Evolutionary conservation across 1,139 yeast species (phyloP), one percentile per base, ranked within the genome.

Genomic region (Pichia inconspicua): DNA sequence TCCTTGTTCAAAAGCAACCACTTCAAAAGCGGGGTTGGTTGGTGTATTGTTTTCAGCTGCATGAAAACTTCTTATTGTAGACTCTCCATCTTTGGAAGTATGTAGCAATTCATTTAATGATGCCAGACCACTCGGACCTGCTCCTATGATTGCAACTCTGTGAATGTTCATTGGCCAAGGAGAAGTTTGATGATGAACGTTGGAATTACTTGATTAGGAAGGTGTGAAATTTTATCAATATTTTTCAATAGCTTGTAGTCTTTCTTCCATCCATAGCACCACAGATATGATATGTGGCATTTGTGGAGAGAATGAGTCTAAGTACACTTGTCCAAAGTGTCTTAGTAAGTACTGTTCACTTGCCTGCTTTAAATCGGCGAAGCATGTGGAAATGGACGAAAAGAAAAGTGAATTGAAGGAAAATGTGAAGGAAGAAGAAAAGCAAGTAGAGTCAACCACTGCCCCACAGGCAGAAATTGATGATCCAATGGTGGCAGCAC

Each of bases 271-370:
- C 35, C 35, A 10, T 32, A 11, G 10, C 17, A 14, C 10, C 17
- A 14, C 11, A 15, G 7, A 9, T 15, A 55, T 56, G 58, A 54
- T 55, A 19, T 80, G 85, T 63, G 68, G 65, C 15, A 71, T 81
- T 8, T 80, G 86, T 56, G 46, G 56, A 3, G 58, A 46, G 2
- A 55, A 62, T 2, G 66, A 65, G 39, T 67, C 77, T 32, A 80
- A 78, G 56, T 82, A 82, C 62, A 80, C 74, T 56, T 82, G 89
- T 59, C 85, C 88, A 2, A 74, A 70, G 52, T 81, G 88, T 55
- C 55, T 59, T 0, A 53, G 66, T 4, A 57, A 58, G 37, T 73
- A 74, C 61, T 83, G 90, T 56, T 78, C 86, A 0, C 50, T 83
- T 11, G 55, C 51, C 1, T 83, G 90, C 55, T 83, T 74, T 61